These are phyloP conservation scores for Hericium coralloides DNA, from an alignment of 768 basidiomycete genomes.

Conservation along the genomic window DNA sequence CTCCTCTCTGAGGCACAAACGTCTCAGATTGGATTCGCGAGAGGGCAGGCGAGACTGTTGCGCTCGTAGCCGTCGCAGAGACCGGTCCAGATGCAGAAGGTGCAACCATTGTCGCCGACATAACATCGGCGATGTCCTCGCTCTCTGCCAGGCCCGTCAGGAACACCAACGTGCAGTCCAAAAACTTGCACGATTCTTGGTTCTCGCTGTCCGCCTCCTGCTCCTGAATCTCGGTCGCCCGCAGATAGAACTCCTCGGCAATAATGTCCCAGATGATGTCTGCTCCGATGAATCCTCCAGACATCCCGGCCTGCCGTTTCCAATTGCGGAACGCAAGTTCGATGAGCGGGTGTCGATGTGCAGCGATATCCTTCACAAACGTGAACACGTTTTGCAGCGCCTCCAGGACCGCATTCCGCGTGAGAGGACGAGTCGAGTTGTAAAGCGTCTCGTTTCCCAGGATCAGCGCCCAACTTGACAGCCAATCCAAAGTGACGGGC, in stretches of 20 bases:
- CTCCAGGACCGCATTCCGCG: slow-evolving; percentile 48
- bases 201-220: slow-evolving; percentile 34
- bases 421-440: slow-evolving; percentile 32
- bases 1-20: slow-evolving; percentile 27
- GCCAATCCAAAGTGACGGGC: slow-evolving; percentile 66
- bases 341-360: slow-evolving; percentile 45
- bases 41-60: slow-evolving; percentile 39
- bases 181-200: background rate
- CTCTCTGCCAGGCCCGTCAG: slow-evolving; percentile 6
- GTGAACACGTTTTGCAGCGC: slow-evolving; percentile 52
- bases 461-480: slow-evolving; percentile 54
- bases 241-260: slow-evolving; percentile 18
- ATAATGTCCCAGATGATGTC: slow-evolving; percentile 15
- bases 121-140: slow-evolving; percentile 8
- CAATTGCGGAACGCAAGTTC: slow-evolving; percentile 49
- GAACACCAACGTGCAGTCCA: slow-evolving; percentile 9
- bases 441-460: slow-evolving; percentile 34
- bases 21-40: slow-evolving; percentile 55
- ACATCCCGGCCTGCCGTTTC: slow-evolving; percentile 19
- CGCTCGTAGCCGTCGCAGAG: slow-evolving; percentile 13
- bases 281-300: slow-evolving; percentile 11
- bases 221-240: slow-evolving; percentile 22
- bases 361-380: slow-evolving; percentile 58
- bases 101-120: slow-evolving; percentile 8
- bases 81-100: slow-evolving; percentile 1